Evolutionary conservation across 176 grass and related monocot species (phyloP).

Genomic region (Oryza rufipogon): DNA sequence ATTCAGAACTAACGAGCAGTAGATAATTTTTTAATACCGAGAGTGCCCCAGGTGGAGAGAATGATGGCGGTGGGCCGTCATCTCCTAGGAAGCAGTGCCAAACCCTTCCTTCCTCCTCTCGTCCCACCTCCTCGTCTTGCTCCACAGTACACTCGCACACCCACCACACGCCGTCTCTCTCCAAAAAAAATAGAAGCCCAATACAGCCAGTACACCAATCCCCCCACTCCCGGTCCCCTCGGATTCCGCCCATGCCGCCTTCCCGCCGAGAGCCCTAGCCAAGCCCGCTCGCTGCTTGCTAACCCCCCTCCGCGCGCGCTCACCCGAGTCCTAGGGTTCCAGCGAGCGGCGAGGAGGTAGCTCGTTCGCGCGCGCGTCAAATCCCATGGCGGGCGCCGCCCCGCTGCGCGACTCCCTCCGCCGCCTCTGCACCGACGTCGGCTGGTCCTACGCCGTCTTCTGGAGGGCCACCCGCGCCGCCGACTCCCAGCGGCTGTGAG

Average conservation of each 20-base stretch:
- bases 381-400: slow-evolving; percentile 45
- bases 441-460: slow-evolving; percentile 61
- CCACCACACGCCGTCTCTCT: not conserved
- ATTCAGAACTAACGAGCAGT: too few relatives aligned
- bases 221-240: not conserved
- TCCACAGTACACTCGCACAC: not conserved
- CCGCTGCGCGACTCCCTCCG: slow-evolving; percentile 46
- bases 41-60: slow-evolving; percentile 20
- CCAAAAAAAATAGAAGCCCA: not conserved
- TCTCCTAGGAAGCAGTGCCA: slow-evolving; percentile 36
- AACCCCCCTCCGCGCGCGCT: not conserved
- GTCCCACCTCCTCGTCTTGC: slow-evolving; percentile 11
- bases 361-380: not conserved
- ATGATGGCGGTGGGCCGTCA: slow-evolving; percentile 39
- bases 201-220: not conserved
- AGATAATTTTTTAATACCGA: too few relatives aligned
- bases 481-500: slow-evolving; percentile 48
- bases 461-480: slow-evolving; percentile 47
- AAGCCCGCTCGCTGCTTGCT: slow-evolving; percentile 1
- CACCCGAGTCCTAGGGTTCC: not conserved
- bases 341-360: not conserved
- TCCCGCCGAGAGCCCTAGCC: slow-evolving; percentile 11
- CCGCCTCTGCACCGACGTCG: slow-evolving; percentile 53
- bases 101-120: slow-evolving; percentile 33
- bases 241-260: slow-evolving; percentile 35